Percentiles rank a stretch among this genome's conserved stretches.
Conservation (phyloP, 257 asterid genomes). For the Salvia hispanica region DNA sequence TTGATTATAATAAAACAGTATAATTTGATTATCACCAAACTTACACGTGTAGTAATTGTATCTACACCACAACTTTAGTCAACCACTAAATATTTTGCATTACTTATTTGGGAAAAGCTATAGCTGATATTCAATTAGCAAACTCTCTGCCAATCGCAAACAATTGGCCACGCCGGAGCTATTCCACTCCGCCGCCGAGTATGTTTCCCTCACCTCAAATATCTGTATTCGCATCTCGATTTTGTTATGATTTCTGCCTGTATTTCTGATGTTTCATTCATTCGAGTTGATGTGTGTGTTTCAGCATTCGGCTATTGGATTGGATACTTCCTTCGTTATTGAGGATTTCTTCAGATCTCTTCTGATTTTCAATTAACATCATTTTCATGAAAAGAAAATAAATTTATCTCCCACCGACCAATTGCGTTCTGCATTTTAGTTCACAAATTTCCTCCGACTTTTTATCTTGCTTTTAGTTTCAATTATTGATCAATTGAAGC, state of each 20-base stretch:
- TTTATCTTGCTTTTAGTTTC: background rate
- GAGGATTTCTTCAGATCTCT: no score
- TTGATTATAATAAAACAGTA: no score
- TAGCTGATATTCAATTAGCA: background rate
- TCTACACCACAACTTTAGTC: background rate
- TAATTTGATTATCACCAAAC: no score
- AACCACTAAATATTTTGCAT: no score
- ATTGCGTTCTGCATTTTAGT: background rate
- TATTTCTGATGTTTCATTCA: background rate
- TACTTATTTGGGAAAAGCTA: no score
- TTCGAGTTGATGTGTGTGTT: background rate
- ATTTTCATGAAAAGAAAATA: background rate
- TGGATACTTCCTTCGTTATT: no score
- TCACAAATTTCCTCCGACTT: background rate
- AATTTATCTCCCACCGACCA: background rate
- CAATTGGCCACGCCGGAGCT: background rate
- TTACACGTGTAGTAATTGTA: no score
- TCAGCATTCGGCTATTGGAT: no score
- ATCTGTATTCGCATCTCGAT: background rate
- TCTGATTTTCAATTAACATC: background rate
- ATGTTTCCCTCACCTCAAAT: slow-evolving; percentile 7
- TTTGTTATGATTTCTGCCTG: background rate
- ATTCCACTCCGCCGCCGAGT: slow-evolving; percentile 5
- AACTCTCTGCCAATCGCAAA: background rate
- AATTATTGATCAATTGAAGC: background rate